Base-by-base conservation (phyloP, 352 stramenopile genomes). In the Phytophthora sp. region DNA sequence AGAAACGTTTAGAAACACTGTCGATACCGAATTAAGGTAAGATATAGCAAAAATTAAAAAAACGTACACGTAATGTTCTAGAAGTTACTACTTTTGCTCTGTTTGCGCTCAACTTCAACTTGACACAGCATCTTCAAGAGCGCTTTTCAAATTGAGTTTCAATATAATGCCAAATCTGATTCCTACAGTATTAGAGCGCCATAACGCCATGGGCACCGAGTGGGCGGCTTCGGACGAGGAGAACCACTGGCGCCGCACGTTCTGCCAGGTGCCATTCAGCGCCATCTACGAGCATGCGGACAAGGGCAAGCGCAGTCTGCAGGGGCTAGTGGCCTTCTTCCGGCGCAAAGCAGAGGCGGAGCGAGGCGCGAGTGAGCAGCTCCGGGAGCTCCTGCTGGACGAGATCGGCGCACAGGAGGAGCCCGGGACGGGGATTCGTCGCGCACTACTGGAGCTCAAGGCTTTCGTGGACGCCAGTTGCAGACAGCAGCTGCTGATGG, bases 191-290 rank as follows among this genome's bases (percentile, higher is more conserved):
- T 51, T 36, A 42, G 50, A 68, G 59, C 51, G 18, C 57, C 16
- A 42, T 8, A 20, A 9, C 12, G 47, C 4, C 36, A 77, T 69
- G 57, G 24, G 15, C n/a, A 46, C 35, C 8, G 46, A 68, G 39
- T 75, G 66, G 70, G 73, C 66, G 55, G 58, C 66, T 39, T 76
- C 73, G 47, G 74, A 87, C 20, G 80, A 89, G 26, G 87, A 95
- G 78, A 94, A 95, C 76, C 80, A 94, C 52, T 93, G 83, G 78
- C 84, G 87, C 16, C 85, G 87, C 47, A 95, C 87, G 56, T 95
- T 95, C 74, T 95, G 87, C 63, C 87, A 95, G 71, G 82, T 95
- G 57, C 85, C 87, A 29, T 90, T 94, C 47, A 61, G 59, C 26
- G 66, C 83, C 55, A 95, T 95, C 71, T 90, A 93, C 59, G 80